Evolutionary conservation across 805 yeast species (phyloP), one percentile per base, ranked within the genome.

Genomic region (Jamesozyma hellenica): DNA sequence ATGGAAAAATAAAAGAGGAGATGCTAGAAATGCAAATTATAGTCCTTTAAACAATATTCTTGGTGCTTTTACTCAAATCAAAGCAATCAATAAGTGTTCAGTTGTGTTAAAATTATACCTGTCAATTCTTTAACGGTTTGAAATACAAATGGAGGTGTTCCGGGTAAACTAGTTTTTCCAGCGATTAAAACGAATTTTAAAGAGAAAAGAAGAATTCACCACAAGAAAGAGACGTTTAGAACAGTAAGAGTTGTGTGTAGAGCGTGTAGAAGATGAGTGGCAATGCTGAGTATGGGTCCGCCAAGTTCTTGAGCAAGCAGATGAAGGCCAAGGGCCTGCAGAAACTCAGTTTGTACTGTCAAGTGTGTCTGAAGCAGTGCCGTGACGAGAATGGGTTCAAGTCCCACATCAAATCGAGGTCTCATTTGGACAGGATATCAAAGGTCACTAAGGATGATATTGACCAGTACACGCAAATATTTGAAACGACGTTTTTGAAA

Each of bases 381-480:
- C 66, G 96, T 40, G 99, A 94, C 58, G 94, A 83, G 46, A 90
- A 92, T 62, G 99, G 98, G 19, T 92, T 83, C 66, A 81, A 82
- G 52, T 82, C 90, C 52, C 99, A 92, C 58, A 70, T 80, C n/a
- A 69, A 71, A 46, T 78, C 94, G n/a, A 85, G 83, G 34, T 68
- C 82, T 1, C 99, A 92, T 56, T 60, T 72, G 35, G 72, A 74
- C 15, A 74, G 73, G 38, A 72, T 82, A 33, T 60, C 68, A 15
- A 65, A 69, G 4, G 58, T 75, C 5, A 70, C 71, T 0, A 63
- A 66, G 6, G 61, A 60, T 12, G 72, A 75, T 14, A 66, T 85
- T 1, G 75, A 71, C 12, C 70, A 73, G 28, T 88, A 66, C 54
- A 77, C 92, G 2, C 51, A 55, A 1, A 65, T 68, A 46, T 85